Evolutionary conservation across 768 basidiomycete species (phyloP).

Genomic region (Collybia nuda): DNA sequence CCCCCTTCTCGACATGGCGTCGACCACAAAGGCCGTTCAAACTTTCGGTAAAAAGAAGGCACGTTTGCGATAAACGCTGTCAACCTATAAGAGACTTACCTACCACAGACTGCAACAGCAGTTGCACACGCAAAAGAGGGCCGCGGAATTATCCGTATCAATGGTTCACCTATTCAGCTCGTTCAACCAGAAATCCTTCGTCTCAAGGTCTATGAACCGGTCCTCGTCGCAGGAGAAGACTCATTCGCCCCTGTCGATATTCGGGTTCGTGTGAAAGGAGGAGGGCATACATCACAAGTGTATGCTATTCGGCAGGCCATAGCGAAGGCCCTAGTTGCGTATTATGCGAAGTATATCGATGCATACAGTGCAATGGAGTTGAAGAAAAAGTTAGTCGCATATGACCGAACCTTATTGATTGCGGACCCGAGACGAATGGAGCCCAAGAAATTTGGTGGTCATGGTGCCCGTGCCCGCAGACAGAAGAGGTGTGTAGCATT

Average conservation of each 20-base stretch:
- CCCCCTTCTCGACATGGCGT: conserved; percentile 55
- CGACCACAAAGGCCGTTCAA: conserved; percentile 89
- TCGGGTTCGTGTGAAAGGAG: conserved; percentile 96
- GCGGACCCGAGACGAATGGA: conserved; percentile 97
- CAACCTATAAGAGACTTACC: conserved; percentile 3
- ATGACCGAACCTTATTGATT: conserved; percentile 89
- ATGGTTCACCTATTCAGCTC: conserved; percentile 95
- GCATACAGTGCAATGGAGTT: conserved; percentile 96
- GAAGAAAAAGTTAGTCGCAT: conserved; percentile 96
- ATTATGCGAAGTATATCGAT: conserved; percentile 98
- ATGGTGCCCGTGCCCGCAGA: conserved; percentile 96
- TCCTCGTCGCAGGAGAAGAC: conserved; percentile 92
- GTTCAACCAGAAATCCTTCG: conserved; percentile 95
- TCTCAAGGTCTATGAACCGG: conserved; percentile 97
- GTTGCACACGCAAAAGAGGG: conserved; percentile 97
- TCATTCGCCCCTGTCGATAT: conserved; percentile 88
- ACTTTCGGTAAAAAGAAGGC: conserved; percentile 99
- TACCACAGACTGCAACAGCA: conserved; percentile 86
- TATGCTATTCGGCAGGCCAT: conserved; percentile 99
- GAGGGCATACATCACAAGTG: conserved; percentile 98
- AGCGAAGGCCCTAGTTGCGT: conserved; percentile 95
- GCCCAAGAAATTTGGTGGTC: conserved; percentile 99
- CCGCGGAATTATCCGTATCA: conserved; percentile 93
- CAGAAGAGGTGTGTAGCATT: conserved; percentile 79
- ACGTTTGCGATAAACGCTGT: conserved; percentile 22